Evolutionary conservation across 1,284 basidiomycete genomes (phyloP).

Genomic region (Kalmanozyma brasiliensis): DNA sequence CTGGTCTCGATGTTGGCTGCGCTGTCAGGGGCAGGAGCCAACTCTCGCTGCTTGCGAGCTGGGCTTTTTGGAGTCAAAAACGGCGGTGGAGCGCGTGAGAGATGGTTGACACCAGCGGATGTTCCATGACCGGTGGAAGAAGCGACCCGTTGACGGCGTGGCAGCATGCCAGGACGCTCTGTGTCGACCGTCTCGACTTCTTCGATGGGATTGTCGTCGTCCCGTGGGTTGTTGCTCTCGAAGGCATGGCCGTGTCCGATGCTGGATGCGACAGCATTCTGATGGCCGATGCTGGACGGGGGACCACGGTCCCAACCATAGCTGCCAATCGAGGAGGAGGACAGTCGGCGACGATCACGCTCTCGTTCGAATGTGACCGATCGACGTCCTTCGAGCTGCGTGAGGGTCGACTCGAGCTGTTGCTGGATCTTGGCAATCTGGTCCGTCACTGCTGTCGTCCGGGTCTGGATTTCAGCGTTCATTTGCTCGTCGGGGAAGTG

Average conservation of each 20-base stretch:
- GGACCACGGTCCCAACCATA: conserved; percentile 43
- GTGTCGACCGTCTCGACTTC: conserved; percentile 45
- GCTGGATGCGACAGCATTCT: conserved; percentile 35
- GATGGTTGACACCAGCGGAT: conserved; percentile 15
- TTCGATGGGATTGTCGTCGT: conserved; percentile 8
- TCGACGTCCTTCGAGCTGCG: conserved; percentile 57
- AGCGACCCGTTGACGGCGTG: conserved; percentile 20
- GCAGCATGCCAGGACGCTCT: conserved; percentile 7
- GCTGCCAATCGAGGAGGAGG: conserved; percentile 39
- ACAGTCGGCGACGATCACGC: conserved; percentile 33
- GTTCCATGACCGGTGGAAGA: conserved; percentile 21
- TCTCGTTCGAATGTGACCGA: conserved; percentile 52
- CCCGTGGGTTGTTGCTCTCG: conserved; percentile 2
- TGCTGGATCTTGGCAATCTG: conserved; percentile 63
- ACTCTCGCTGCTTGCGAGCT: conserved; percentile 14
- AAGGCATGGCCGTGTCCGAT: conserved; percentile 24
- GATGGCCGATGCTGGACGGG: conserved; percentile 51
- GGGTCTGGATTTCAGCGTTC: conserved; percentile 62
- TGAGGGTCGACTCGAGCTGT: conserved; percentile 62
- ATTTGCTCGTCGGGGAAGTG: conserved; percentile 65
- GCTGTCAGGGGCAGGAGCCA: conserved; percentile 13
- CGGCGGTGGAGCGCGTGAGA: conserved; percentile 12
- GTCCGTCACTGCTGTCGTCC: conserved; percentile 59
- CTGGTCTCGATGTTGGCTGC: conserved; percentile 20
- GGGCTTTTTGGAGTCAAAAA: conserved; percentile 36